These are phyloP conservation scores for Vigna nakashimae DNA, from an alignment of 306 rosid species.

Conservation along the genomic window DNA sequence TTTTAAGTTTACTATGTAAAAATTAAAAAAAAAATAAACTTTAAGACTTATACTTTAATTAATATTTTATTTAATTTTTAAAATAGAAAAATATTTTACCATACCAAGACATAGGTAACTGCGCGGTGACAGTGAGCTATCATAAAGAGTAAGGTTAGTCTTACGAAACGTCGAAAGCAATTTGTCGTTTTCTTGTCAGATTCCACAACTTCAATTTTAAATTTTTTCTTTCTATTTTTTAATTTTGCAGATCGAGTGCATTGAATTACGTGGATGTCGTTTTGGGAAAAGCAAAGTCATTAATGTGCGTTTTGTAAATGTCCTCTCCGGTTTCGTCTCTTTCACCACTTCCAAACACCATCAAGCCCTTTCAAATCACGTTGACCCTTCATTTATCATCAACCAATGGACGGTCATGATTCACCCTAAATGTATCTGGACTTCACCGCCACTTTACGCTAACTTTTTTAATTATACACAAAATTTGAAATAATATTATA, in stretches of 20 bases:
- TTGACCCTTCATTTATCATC: constrained; percentile 48
- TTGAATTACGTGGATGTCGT: constrained; percentile 53
- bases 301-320: constrained; percentile 37
- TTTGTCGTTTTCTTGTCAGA: constrained; percentile 73
- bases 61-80: no score
- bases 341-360: constrained; percentile 53
- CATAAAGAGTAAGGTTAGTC: background rate
- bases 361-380: constrained; percentile 24
- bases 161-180: constrained; percentile 34
- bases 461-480: no score
- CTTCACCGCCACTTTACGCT: background rate
- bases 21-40: no score
- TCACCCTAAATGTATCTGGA: background rate
- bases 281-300: constrained; percentile 27
- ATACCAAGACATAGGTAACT: background rate
- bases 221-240: background rate
- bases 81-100: no score
- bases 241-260: constrained; percentile 35
- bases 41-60: no score
- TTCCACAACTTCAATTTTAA: background rate
- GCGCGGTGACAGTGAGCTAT: background rate
- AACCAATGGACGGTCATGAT: background rate
- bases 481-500: no score
- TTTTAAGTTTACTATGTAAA: no score
- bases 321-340: constrained; percentile 26